These are phyloP conservation scores for Veloboletus limbatus DNA, from an alignment of 1,284 basidiomycete genomes.

Conservation along the genomic window DNA sequence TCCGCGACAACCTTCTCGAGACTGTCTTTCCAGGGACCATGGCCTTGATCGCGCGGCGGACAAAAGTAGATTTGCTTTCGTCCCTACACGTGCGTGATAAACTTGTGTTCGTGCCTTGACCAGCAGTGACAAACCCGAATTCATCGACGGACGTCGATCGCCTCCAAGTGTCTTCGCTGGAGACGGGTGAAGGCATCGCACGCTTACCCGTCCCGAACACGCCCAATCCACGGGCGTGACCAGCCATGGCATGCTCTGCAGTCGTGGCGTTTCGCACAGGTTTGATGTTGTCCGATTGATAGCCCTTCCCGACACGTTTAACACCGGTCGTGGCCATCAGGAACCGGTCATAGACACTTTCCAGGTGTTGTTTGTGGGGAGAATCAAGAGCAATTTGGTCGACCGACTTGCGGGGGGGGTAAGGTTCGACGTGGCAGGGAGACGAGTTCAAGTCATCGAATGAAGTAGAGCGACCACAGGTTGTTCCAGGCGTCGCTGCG, in stretches of 20 bases:
- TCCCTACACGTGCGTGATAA: slow-evolving; percentile 38
- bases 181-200: slow-evolving; percentile 64
- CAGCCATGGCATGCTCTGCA: slow-evolving; percentile 24
- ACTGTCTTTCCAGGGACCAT: slow-evolving; percentile 55
- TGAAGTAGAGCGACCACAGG: slow-evolving; percentile 25
- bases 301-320: slow-evolving; percentile 70
- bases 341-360: slow-evolving; percentile 74
- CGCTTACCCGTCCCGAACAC: slow-evolving; percentile 52
- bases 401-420: slow-evolving; percentile 45
- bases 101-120: slow-evolving; percentile 21
- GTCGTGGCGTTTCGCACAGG: slow-evolving; percentile 29
- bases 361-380: slow-evolving; percentile 54
- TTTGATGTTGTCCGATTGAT: slow-evolving; percentile 60
- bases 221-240: slow-evolving; percentile 41
- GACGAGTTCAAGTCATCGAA: slow-evolving; percentile 55
- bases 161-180: slow-evolving; percentile 52
- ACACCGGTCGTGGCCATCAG: slow-evolving; percentile 74
- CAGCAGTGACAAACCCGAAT: slow-evolving; percentile 45
- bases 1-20: slow-evolving; percentile 45
- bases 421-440: slow-evolving; percentile 60
- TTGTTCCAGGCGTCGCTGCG: slow-evolving; percentile 28
- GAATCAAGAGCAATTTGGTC: slow-evolving; percentile 45
- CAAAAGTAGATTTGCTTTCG: slow-evolving; percentile 49
- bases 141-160: slow-evolving; percentile 50
- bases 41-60: slow-evolving; percentile 65